Conservation (phyloP, 2,329 filamentous ascomycete genomes). For the Bertia moriformis region DNA sequence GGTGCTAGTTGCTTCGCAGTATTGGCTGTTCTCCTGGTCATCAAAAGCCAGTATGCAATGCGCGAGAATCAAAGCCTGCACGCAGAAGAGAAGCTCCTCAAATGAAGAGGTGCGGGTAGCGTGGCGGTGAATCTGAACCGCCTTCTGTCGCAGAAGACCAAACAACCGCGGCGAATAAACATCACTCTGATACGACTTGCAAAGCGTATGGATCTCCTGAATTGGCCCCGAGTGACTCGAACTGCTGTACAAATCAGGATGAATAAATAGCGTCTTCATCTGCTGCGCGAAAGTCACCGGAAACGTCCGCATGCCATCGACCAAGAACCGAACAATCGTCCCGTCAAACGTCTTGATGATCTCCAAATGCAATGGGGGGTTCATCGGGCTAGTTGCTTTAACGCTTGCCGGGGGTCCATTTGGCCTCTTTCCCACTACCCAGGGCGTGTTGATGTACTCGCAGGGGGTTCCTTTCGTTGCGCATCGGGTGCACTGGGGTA, state of each 20-base stretch:
- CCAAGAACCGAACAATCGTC: background rate
- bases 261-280: background rate
- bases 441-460: slow-evolving; percentile 8
- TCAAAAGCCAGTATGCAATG: slow-evolving; percentile 11
- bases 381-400: background rate
- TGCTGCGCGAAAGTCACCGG: background rate
- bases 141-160: background rate
- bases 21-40: slow-evolving; percentile 2
- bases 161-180: too few relatives aligned
- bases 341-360: background rate
- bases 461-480: slow-evolving; percentile 7
- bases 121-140: slow-evolving; percentile 6
- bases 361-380: background rate
- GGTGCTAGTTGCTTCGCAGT: background rate
- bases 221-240: too few relatives aligned
- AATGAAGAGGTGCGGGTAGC: slow-evolving; percentile 6
- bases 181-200: too few relatives aligned
- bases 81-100: slow-evolving; percentile 10
- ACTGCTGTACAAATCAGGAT: background rate
- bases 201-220: too few relatives aligned
- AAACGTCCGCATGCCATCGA: background rate
- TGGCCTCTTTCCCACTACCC: background rate
- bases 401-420: background rate
- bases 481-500: slow-evolving; percentile 11
- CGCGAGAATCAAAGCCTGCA: slow-evolving; percentile 10